A percentile compares a stretch with the other conserved stretches of the same genome.
phyloP scores from a whole-genome alignment of 1,284 basidiomycete species.

The Porodaedalea pini region DNA sequence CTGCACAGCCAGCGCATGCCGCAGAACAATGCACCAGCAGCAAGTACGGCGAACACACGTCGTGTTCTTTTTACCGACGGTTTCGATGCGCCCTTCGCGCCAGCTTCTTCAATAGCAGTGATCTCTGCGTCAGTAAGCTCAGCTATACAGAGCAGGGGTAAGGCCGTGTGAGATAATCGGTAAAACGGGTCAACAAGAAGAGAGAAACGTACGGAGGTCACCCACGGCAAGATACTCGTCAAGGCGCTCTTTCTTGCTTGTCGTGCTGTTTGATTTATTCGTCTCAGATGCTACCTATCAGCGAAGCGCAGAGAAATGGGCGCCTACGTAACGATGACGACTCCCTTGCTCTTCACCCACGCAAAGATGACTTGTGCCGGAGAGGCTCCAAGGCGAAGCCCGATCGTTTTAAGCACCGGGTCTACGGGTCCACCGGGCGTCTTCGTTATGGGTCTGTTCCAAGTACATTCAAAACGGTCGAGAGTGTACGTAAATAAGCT shows the following conservation, averaged over 20 bases:
- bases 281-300: background rate
- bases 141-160: constrained; percentile 17
- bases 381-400: constrained; percentile 52
- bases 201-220: constrained; percentile 38
- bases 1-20: constrained; percentile 2
- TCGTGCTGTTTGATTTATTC: constrained; percentile 36
- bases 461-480: background rate
- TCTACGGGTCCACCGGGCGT: constrained; percentile 74
- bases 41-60: background rate
- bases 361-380: constrained; percentile 70
- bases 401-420: constrained; percentile 52
- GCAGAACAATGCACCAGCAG: background rate
- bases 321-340: constrained; percentile 62
- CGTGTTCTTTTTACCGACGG: background rate
- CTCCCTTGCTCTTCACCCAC: constrained; percentile 66
- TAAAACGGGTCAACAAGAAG: background rate
- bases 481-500: background rate
- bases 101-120: constrained; percentile 41
- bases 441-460: constrained; percentile 58
- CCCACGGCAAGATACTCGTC: constrained; percentile 53
- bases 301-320: constrained; percentile 1
- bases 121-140: constrained; percentile 39
- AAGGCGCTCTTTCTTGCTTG: constrained; percentile 49
- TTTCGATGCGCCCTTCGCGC: constrained; percentile 28
- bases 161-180: background rate